phyloP scores from a whole-genome alignment of 345 rosid species.

The Aquilaria yunnanensis region DNA sequence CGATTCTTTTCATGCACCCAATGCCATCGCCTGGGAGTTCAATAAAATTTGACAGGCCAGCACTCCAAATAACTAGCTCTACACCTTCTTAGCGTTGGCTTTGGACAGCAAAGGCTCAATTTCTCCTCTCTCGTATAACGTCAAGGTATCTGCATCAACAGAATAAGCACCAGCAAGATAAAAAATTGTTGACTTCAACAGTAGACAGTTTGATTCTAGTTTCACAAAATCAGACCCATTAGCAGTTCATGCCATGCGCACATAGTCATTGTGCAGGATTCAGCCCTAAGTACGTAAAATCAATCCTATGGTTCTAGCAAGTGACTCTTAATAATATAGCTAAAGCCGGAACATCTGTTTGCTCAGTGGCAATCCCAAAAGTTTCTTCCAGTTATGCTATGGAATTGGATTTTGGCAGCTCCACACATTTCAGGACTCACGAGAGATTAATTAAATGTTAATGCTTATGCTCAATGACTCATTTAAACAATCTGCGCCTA shows the following conservation, averaged over 20 bases:
- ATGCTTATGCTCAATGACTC: neutral
- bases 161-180: conserved; percentile 7
- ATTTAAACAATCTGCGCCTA: neutral
- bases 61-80: conserved; percentile 16
- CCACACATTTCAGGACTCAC: neutral
- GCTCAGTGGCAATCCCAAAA: neutral
- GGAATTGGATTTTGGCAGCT: conserved; percentile 2
- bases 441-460: neutral
- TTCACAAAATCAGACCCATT: neutral
- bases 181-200: neutral
- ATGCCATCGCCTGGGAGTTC: neutral
- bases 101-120: conserved; percentile 55
- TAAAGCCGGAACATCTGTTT: no score
- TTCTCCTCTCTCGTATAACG: conserved; percentile 64
- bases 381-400: neutral
- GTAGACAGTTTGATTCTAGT: neutral
- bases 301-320: no score
- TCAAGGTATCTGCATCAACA: conserved; percentile 66
- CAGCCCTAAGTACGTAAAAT: neutral
- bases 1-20: conserved; percentile 7
- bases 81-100: conserved; percentile 35
- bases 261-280: neutral
- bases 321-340: no score
- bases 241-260: neutral
- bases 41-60: neutral